Percentiles rank a stretch among this genome's conserved stretches.
These are phyloP conservation scores for Cryptosporidium tyzzeri DNA, from an alignment of 169 alveolate genomes.

Conservation along the genomic window DNA sequence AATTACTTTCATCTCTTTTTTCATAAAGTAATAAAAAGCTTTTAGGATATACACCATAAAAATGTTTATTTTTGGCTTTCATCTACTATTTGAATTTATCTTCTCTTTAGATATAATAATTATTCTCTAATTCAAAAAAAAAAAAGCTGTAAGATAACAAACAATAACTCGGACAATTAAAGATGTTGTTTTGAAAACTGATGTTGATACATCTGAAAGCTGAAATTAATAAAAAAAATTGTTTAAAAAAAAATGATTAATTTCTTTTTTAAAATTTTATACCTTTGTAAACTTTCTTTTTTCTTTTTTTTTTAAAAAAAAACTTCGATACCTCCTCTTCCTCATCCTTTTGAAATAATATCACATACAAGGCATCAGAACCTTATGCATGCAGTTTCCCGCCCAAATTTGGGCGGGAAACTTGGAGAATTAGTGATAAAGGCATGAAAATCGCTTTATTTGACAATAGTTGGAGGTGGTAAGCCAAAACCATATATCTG, in stretches of 20 bases:
- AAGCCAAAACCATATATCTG: conserved; percentile 65
- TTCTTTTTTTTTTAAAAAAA: no score
- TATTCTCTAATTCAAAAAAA: not conserved
- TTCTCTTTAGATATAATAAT: not conserved
- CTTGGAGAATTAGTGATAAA: no score
- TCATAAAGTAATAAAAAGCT: not conserved
- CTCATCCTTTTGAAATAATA: not conserved
- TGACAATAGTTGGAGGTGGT: conserved; percentile 18
- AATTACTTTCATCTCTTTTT: not conserved
- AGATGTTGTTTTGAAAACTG: not conserved
- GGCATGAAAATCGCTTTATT: not conserved
- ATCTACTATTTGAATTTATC: not conserved
- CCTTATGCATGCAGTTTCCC: not conserved
- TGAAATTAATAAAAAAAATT: no score
- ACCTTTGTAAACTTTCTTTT: not conserved
- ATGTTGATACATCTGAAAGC: not conserved
- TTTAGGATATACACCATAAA: not conserved
- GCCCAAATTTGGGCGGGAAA: not conserved
- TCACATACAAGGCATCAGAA: not conserved
- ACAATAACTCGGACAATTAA: not conserved
- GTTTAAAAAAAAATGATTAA: no score
- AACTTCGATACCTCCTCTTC: not conserved
- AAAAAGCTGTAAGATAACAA: not conserved
- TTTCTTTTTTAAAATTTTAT: not conserved
- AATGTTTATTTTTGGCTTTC: not conserved